These are phyloP conservation scores for Amaranthus palmeri DNA, from an alignment of 148 eudicot genomes.

Conservation along the genomic window DNA sequence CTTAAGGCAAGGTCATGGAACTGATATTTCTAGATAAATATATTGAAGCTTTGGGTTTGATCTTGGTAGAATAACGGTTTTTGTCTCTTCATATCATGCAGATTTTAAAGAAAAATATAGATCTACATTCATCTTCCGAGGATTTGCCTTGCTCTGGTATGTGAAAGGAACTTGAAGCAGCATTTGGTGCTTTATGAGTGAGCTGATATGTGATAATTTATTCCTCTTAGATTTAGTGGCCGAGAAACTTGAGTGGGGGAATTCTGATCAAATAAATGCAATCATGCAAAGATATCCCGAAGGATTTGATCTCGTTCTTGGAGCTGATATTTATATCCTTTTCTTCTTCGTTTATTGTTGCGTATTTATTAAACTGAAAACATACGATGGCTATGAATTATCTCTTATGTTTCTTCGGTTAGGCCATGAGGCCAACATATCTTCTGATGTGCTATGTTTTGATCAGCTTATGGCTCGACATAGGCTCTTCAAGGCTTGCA, in stretches of 20 bases:
- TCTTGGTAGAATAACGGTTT: conserved; percentile 7
- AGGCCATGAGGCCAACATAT: not conserved
- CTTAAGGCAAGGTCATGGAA: conserved; percentile 64
- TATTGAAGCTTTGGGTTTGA: conserved; percentile 1
- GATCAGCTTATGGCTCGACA: not conserved
- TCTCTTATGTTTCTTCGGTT: not conserved
- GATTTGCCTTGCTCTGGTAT: conserved; percentile 48
- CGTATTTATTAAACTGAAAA: not conserved
- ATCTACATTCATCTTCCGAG: conserved; percentile 54
- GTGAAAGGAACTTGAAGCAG: conserved; percentile 18
- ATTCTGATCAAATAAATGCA: conserved; percentile 49
- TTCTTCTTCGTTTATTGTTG: not conserved
- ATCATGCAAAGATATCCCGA: conserved; percentile 46
- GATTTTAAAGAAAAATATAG: conserved; percentile 75
- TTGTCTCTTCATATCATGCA: conserved; percentile 24
- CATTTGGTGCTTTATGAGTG: conserved; percentile 11
- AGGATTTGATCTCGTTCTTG: conserved; percentile 92
- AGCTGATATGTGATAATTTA: conserved; percentile 5
- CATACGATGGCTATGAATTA: not conserved
- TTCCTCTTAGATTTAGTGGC: conserved; percentile 44
- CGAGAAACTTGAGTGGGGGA: conserved; percentile 90
- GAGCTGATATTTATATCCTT: conserved; percentile 98
- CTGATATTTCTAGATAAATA: not conserved
- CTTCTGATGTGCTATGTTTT: not conserved
- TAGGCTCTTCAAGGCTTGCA: not conserved